Percentiles rank a stretch among this genome's conserved stretches.
Conservation (phyloP, 441 rosid genomes). For the Euphorbia schlechtendalii region DNA sequence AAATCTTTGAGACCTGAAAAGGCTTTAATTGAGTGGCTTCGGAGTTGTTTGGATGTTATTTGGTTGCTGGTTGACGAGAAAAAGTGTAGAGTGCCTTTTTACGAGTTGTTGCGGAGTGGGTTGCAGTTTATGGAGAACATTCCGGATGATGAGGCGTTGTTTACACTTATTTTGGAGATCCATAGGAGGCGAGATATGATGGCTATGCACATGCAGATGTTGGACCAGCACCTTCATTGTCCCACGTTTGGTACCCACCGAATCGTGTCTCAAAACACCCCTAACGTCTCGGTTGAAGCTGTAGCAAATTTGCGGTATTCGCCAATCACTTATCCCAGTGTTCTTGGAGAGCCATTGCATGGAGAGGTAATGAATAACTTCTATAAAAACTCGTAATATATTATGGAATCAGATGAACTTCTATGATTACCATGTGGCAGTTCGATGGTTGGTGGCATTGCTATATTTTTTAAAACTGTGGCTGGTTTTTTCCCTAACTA, state of each 20-base stretch:
- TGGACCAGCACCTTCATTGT: slow-evolving; percentile 96
- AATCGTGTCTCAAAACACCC: slow-evolving; percentile 55
- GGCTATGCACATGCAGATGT: slow-evolving; percentile 98
- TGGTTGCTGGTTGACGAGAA: slow-evolving; percentile 85
- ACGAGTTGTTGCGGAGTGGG: slow-evolving; percentile 84
- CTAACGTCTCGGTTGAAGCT: slow-evolving; percentile 66
- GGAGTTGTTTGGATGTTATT: slow-evolving; percentile 86
- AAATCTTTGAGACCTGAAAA: slow-evolving; percentile 65
- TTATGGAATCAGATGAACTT: neutral
- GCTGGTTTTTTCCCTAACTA: neutral
- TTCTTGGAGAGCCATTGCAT: slow-evolving; percentile 91
- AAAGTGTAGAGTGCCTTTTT: slow-evolving; percentile 86
- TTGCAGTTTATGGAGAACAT: slow-evolving; percentile 93
- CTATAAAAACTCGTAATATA: neutral
- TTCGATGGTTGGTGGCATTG: slow-evolving; percentile 9
- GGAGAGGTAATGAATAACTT: slow-evolving; percentile 69
- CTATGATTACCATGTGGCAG: slow-evolving; percentile 4
- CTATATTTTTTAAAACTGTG: neutral
- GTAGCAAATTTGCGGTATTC: slow-evolving; percentile 66
- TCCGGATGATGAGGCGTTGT: slow-evolving; percentile 92
- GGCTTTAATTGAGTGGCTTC: slow-evolving; percentile 78
- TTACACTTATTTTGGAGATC: slow-evolving; percentile 83
- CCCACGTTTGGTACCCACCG: slow-evolving; percentile 96
- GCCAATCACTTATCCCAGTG: slow-evolving; percentile 96
- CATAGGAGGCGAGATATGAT: slow-evolving; percentile 93